A percentile compares a stretch with the other conserved stretches of the same genome.
phyloP scores from a whole-genome alignment of 140 eudicot species.

The Stevia rebaudiana region DNA sequence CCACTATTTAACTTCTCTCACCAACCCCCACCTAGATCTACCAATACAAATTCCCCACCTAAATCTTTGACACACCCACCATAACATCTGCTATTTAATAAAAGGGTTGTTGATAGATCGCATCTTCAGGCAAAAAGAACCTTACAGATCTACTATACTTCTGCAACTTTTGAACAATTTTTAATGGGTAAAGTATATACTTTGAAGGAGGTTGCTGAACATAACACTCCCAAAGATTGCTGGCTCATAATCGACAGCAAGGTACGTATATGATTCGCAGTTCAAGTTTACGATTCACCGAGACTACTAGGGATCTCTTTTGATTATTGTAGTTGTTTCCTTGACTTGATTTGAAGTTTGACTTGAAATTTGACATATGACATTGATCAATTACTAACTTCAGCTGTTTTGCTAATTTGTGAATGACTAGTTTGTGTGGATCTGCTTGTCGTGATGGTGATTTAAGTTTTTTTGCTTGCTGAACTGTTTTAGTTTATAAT shows the following conservation, averaged over 20 bases:
- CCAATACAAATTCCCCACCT: not conserved
- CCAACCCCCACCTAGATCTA: not conserved
- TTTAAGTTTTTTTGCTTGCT: not conserved
- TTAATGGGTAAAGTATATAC: not conserved
- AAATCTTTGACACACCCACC: not conserved
- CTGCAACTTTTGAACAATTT: not conserved
- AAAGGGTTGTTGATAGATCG: not conserved
- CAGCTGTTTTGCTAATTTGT: not conserved
- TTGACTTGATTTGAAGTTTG: not conserved
- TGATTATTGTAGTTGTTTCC: not conserved
- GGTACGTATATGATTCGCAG: no score
- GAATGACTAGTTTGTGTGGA: not conserved
- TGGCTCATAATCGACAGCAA: not conserved
- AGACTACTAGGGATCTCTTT: not conserved
- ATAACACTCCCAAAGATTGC: conserved; percentile 5
- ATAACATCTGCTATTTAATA: not conserved
- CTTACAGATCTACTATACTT: not conserved
- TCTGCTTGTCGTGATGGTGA: not conserved
- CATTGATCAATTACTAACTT: not conserved
- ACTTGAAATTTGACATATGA: not conserved
- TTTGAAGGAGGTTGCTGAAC: conserved; percentile 8
- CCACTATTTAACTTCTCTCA: not conserved
- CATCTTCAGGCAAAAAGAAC: not conserved
- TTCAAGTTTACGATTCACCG: no score
- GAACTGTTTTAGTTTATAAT: no score